Base-by-base conservation (phyloP, 1,284 basidiomycete genomes). In the Trametes pubescens region DNA sequence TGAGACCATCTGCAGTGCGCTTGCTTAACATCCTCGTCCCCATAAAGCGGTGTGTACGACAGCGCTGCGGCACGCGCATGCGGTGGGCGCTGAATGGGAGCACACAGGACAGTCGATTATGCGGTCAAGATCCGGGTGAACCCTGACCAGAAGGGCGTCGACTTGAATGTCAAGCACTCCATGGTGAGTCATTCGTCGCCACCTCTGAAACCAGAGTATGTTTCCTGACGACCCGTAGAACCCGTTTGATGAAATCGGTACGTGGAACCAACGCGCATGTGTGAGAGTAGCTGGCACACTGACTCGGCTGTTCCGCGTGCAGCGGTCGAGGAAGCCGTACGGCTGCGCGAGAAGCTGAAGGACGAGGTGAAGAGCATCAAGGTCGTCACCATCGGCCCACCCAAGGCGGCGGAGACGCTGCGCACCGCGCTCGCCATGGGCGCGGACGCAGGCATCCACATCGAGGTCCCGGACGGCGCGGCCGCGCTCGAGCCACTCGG, bases 391-490 rank as follows among this genome's bases (percentile, higher is more conserved):
- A 94, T 98, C 66, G 98, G 98, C 5, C 95, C 96, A 1, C 78
- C 96, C 11, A 99, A 99, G 77, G 84, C 95, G 1, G 75, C 87
- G 48, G 98, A 99, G 76, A 96, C 93, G 3, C 87, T 99, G 44
- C 93, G 97, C 62, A 98, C 96, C 0, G 97, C 96, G 0, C 89
- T 99, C 38, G 97, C 98, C 26, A 98, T 99, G 94, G 97, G 97
- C 51, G 98, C 97, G 14, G 97, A 99, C 82, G 83, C 90, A 16
- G 96, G 88, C 59, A 90, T 99, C 70, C 96, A 99, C 79, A 86
- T 99, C 78, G 93, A 95, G 77, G 82, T 92, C 16, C 87, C 91
- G 32, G 96, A 98, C 60, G 78, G 80, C 4, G 82, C 84, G 0
- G 85, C 88, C 0, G 75, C 90, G 0, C 92, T 94, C 1, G 95